Conservation (phyloP, 306 rosid species). For the Datisca glomerata region DNA sequence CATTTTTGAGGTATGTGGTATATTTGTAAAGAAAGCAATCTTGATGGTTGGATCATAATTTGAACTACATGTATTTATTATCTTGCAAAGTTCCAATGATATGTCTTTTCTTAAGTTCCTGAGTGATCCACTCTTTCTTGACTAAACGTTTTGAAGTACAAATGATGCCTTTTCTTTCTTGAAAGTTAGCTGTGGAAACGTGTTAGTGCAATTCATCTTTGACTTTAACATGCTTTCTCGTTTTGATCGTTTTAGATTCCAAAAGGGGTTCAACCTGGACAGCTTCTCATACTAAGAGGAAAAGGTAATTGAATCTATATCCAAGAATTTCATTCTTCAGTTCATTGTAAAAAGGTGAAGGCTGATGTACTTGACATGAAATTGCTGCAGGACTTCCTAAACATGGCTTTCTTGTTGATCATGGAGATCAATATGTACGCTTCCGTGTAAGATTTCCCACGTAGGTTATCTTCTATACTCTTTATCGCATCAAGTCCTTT, state of each 20-base stretch:
- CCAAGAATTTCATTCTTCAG: too few species aligned
- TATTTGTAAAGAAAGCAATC: too few species aligned
- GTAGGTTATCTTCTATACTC: constrained; percentile 24
- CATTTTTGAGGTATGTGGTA: too few species aligned
- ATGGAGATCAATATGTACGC: constrained; percentile 85
- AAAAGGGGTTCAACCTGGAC: constrained; percentile 88
- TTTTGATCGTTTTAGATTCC: constrained; percentile 62
- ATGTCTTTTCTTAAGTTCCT: too few species aligned
- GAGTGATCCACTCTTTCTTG: too few species aligned
- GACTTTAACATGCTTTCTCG: constrained; percentile 21
- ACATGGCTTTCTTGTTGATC: constrained; percentile 53
- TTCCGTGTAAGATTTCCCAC: constrained; percentile 69
- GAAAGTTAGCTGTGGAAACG: too few species aligned
- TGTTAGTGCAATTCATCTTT: constrained; percentile 1
- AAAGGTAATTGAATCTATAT: too few species aligned
- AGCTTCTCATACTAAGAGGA: constrained; percentile 71
- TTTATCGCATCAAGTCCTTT: not conserved
- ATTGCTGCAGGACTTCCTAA: constrained; percentile 52
- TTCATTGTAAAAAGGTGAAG: not conserved
- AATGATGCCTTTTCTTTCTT: too few species aligned
- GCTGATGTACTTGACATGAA: constrained; percentile 1
- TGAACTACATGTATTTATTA: too few species aligned
- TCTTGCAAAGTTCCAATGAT: too few species aligned
- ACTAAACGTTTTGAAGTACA: too few species aligned
- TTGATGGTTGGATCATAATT: too few species aligned